Evolutionary conservation across 202 grass and related monocot genomes (phyloP).

Genomic region (Setaria italica): DNA sequence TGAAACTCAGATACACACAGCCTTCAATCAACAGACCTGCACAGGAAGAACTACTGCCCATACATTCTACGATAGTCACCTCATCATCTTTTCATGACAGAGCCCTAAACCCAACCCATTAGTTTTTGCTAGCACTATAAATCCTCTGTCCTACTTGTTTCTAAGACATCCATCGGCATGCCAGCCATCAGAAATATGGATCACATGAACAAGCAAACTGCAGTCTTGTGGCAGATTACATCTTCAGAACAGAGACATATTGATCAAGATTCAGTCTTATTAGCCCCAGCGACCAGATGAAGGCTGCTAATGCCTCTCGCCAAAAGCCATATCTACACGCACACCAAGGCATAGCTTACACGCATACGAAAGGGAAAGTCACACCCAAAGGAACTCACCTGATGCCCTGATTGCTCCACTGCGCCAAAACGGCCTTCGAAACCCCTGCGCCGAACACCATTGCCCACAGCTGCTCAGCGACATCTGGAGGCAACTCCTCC

Average conservation of each 20-base stretch:
- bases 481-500: constrained; percentile 61
- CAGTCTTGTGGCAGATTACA: background rate
- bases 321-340: constrained; percentile 30
- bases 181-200: constrained; percentile 16
- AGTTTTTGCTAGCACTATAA: constrained; percentile 2
- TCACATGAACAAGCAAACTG: constrained; percentile 17
- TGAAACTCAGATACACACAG: constrained; percentile 2
- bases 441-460: constrained; percentile 82
- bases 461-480: constrained; percentile 70
- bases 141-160: background rate
- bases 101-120: background rate
- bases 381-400: constrained; percentile 54
- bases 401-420: constrained; percentile 99
- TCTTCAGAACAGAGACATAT: background rate
- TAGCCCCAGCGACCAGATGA: constrained; percentile 21
- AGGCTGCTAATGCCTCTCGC: constrained; percentile 19
- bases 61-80: background rate
- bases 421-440: constrained; percentile 76
- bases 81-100: background rate
- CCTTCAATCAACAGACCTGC: constrained; percentile 19
- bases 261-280: background rate
- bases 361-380: constrained; percentile 9
- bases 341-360: constrained; percentile 27
- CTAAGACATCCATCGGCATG: background rate
- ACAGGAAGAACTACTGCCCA: constrained; percentile 9